Percentiles rank a stretch among this genome's conserved stretches.
phyloP scores from a whole-genome alignment of 257 asterid genomes.

The Echium plantagineum region DNA sequence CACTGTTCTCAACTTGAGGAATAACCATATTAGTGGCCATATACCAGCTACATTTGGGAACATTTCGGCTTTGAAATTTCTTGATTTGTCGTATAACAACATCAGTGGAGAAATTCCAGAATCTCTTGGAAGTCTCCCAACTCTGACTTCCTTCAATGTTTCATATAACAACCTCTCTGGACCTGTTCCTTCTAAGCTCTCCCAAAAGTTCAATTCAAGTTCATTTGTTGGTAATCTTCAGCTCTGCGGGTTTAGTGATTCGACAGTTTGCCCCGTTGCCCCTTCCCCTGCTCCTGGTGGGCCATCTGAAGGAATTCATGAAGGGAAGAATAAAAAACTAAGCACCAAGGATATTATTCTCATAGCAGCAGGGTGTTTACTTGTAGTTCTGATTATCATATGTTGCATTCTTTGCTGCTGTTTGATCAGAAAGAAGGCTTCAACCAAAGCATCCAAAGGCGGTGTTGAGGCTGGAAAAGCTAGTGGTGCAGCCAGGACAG shows the following conservation, averaged over 20 bases:
- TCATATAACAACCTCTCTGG: conserved; percentile 83
- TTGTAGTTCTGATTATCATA: conserved; percentile 37
- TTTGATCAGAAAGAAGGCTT: conserved; percentile 47
- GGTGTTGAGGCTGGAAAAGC: conserved; percentile 15
- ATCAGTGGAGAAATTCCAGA: conserved; percentile 60
- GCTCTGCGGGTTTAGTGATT: conserved; percentile 62
- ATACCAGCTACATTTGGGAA: conserved; percentile 46
- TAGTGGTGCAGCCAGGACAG: conserved; percentile 14
- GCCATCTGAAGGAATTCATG: conserved; percentile 13
- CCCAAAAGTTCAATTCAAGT: conserved; percentile 50
- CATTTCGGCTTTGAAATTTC: conserved; percentile 39
- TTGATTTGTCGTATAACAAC: conserved; percentile 53
- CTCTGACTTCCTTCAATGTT: conserved; percentile 53
- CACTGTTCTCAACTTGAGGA: conserved; percentile 45
- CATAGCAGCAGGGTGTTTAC: conserved; percentile 64
- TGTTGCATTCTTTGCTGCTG: conserved; percentile 57
- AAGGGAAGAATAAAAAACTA: conserved; percentile 24
- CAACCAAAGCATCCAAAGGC: conserved; percentile 24
- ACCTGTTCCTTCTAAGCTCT: conserved; percentile 44
- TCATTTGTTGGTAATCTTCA: conserved; percentile 61
- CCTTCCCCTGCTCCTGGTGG: conserved; percentile 38
- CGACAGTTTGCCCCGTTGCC: conserved; percentile 41
- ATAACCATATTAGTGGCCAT: conserved; percentile 37
- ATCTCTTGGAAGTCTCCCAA: conserved; percentile 45
- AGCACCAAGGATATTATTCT: conserved; percentile 65